A percentile compares a stretch with the other conserved stretches of the same genome.
Conservation (phyloP, 176 grass and related monocot genomes). For the Oryza glaberrima region DNA sequence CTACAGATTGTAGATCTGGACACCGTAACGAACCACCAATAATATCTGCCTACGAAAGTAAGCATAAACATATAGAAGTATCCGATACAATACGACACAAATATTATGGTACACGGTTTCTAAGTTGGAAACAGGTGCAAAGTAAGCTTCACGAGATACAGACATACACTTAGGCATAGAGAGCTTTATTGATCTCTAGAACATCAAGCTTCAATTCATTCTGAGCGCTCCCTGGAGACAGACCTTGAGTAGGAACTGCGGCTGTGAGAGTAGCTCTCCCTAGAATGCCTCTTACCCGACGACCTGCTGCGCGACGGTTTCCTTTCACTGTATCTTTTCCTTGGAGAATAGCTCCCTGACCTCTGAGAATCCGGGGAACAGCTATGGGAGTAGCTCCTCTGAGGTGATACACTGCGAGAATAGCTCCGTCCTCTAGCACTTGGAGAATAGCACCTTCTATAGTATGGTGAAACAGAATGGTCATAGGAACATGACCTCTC, state of each 20-base stretch:
- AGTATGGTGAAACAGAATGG: conserved; percentile 45
- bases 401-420: conserved; percentile 44
- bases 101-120: not conserved
- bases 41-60: not conserved
- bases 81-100: not conserved
- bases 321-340: not conserved
- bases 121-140: not conserved
- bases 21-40: not conserved
- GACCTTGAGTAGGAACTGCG: conserved; percentile 52
- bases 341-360: conserved; percentile 39
- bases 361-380: conserved; percentile 32
- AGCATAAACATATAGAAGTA: not conserved
- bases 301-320: conserved; percentile 31
- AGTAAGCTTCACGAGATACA: not conserved
- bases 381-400: conserved; percentile 40
- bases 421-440: conserved; percentile 35
- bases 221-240: conserved; percentile 35
- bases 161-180: not conserved
- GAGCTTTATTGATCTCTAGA: not conserved
- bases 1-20: not conserved
- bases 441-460: conserved; percentile 29
- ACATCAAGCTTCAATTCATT: not conserved
- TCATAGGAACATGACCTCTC: conserved; percentile 34
- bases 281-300: conserved; percentile 41
- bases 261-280: conserved; percentile 72